Base-by-base conservation (phyloP, 495 filamentous ascomycete genomes). In the Penicillium coffeae region DNA sequence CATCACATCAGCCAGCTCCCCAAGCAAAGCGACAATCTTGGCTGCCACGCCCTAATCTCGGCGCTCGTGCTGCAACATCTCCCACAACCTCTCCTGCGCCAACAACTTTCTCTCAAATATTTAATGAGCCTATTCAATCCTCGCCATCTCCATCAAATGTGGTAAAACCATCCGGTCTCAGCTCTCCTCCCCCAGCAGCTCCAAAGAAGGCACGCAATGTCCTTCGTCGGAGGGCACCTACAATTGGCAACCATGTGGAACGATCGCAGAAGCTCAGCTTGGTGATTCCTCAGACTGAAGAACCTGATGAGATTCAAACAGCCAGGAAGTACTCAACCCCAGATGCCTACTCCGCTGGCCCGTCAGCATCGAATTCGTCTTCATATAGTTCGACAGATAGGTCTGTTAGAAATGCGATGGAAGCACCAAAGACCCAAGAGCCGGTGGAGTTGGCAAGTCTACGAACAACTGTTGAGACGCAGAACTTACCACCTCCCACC, bases 401-500 rank as follows among this genome's bases (percentile, higher is more conserved):
- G 43, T 47, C 21, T 34, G 35, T 47, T 3, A 55, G 42, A 18
- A 53, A 21, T 40, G 49, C 50, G 18, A 45, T 48, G 18, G 58
- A 58, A 19, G 37, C 47, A n/a, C 54, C 53, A 49, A 45, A n/a
- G 27, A 51, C 32, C 3, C 51, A 63, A 21, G 70, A 60, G 8
- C 72, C 70, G 13, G 64, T 63, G 21, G 72, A 75, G 48, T 45
- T 75, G 42, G 69, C 71, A 32, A 73, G 72, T 35, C 66, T 75
- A 36, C 53, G 70, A n/a, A 74, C 69, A n/a, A 60, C 56, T 3
- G 44, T 73, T 14, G 60, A 68, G 14, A 84, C 79, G 3, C 75
- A 83, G 44, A 82, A 84, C 50, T 67, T 85, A 21, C 79, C 84
- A 30, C 82, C 83, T 12, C 80, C 83, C 12, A 84, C 82, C n/a